Base-by-base conservation (phyloP, 345 rosid genomes). In the Arabis hirsuta region DNA sequence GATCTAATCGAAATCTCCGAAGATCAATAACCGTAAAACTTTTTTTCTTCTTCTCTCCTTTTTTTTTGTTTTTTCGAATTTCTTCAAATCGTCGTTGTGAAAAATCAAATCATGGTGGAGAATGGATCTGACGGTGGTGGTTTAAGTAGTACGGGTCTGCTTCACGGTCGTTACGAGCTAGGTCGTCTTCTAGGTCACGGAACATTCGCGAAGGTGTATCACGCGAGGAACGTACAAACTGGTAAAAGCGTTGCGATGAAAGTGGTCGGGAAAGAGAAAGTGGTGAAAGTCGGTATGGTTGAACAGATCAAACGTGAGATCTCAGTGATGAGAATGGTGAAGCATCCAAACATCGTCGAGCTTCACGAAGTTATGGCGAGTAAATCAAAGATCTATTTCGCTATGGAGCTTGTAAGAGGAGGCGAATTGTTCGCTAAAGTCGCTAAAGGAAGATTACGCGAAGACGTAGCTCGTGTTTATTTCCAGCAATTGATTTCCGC, bases 291-390 rank as follows among this genome's bases (percentile, higher is more conserved):
- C 0, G 97, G 97, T 3, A 94, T 91, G 98, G 90, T 81, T 79
- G 92, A 94, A 61, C 97, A 91, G 65, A 75, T 94, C 70, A 89
- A 94, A 80, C 70, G 98, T 4, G 98, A 94, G 84, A 91, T 94
- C 39, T 81, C 98, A 0, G 92, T 94, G 12, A 94, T 94, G 98
- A 94, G 87, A 81, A 89, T 89, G 97, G 98, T 94, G 70, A 65
- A 81, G 57, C 97, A 94, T 80, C 86, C 88, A 0, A 73, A 91
- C 67, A 94, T 94, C 43, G 98, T 94, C 9, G 92, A 91, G 71
- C 82, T 91, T 6, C 86, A 89, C 62, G 98, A 91, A 50, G 98
- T 94, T 7, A 90, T 94, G 98, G 98, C 98, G 0, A 94, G 96
- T 51, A 94, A 89, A 55, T 86, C 97, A 16, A 94, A 88, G 85